Evolutionary conservation across 108 stramenopile genomes (phyloP), one percentile per base, ranked within the genome.

Genomic region (Cylindrotheca fusiformis): DNA sequence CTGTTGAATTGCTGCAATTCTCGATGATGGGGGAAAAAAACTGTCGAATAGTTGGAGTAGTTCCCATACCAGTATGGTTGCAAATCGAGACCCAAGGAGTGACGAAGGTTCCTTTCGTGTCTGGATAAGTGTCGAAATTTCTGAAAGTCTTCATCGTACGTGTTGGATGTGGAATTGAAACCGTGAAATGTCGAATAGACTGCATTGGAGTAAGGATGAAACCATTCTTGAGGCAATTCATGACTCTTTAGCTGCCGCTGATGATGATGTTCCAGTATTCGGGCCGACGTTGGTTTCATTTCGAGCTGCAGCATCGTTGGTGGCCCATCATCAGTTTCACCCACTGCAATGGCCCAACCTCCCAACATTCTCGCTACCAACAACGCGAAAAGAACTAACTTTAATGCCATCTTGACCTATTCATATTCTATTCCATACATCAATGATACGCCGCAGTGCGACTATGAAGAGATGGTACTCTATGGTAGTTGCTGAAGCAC

Each of bases 51-150:
- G 8, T 62, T 33, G 28, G 52, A 24, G 51, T 80, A 75, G 32
- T 63, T 59, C 49, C 75, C 80, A 32, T 67, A 14, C 81, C 81
- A 82, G 54, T 72, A n/a, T 8, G 66, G 45, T 31, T 72, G 57
- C 5, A 74, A 45, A 55, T 65, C 45, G 24, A 68, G 22, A 6
- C 14, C 28, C 4, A 57, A 32, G 32, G 63, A 20, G 18, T 18
- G 26, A 4, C 81, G 72, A 52, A 65, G 58, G 2, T 27, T 23
- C 33, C 63, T 70, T 54, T 82, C 81, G 56, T 63, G 72, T 0
- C 76, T 72, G 25, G 74, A 75, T 59, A 77, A 68, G 56, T 82
- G 81, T 29, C 81, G 81, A 45, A 58, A 54, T 44, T 28, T 22
- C 19, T 71, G 65, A 72, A 80, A 80, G 10, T 80, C 65, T 32